Percentiles rank a stretch among this genome's conserved stretches.
These are phyloP conservation scores for Naganishia cerealis DNA, from an alignment of 1,284 basidiomycete genomes.

Conservation along the genomic window DNA sequence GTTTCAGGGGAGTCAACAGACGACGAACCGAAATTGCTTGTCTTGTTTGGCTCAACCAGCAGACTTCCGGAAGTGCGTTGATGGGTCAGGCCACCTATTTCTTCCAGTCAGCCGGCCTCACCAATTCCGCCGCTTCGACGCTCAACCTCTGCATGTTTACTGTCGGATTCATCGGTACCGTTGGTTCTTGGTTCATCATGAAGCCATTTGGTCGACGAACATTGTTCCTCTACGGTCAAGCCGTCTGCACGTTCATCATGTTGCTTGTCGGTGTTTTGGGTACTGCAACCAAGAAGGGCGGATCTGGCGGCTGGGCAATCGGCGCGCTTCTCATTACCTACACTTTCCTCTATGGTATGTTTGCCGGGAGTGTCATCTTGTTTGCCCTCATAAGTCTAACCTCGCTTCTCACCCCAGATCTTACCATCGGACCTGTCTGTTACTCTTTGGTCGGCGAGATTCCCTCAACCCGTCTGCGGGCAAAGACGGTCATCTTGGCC, in stretches of 20 bases:
- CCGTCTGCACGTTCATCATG: conserved; percentile 39
- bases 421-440: conserved; percentile 38
- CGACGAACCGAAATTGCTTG: conserved; percentile 54
- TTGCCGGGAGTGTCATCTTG: background rate
- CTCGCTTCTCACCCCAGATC: conserved; percentile 1
- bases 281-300: conserved; percentile 31
- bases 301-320: conserved; percentile 38
- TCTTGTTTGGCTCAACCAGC: conserved; percentile 13
- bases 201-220: conserved; percentile 48
- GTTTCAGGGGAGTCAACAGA: conserved; percentile 53
- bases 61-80: conserved; percentile 36
- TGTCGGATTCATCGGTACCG: conserved; percentile 47
- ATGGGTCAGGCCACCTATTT: conserved; percentile 49
- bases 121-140: conserved; percentile 43
- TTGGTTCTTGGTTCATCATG: conserved; percentile 52
- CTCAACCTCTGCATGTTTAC: conserved; percentile 48
- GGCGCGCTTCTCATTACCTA: conserved; percentile 46
- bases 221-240: conserved; percentile 47
- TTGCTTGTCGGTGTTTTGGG: conserved; percentile 42
- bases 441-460: conserved; percentile 53
- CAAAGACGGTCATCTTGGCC: conserved; percentile 57
- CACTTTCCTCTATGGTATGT: conserved; percentile 43
- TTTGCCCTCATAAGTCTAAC: conserved; percentile 37
- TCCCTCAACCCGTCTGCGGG: conserved; percentile 51
- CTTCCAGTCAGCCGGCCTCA: conserved; percentile 49